Evolutionary conservation across 805 yeast species (phyloP), one percentile per base, ranked within the genome.

Genomic region (Dipodascus geniculatus): DNA sequence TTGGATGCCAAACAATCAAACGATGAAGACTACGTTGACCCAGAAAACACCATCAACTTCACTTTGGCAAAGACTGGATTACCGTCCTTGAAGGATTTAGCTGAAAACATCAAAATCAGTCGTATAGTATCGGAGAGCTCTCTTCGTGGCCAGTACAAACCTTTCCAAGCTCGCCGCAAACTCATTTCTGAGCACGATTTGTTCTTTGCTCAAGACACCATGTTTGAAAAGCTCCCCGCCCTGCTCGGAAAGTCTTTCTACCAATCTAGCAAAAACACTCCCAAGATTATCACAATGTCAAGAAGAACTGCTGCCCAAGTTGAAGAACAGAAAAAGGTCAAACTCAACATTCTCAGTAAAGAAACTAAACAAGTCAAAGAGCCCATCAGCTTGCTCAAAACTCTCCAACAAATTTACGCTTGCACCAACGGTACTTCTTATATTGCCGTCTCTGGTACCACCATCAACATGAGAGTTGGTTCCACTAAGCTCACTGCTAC

Each of bases 131-230:
- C 44, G 14, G 44, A 38, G 20, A 38, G 44, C 44, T 17, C 17
- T n/a, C 74, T 93, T 58, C 87, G 87, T 68, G 86, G 89, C 33
- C 85, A 83, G 56, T 91, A 81, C 75, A 88, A 88, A 71, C 80
- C 87, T n/a, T 93, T 73, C 63, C 97, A 93, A 69, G 83, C 89
- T 56, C 82, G 89, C 68, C 82, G 97, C 67, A 83, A 81, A 57
- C 79, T 93, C 56, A 69, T 76, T 48, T 67, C 74, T 16, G 81
- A 80, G 55, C 86, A 79, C 65, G 95, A 89, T 62, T 59, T 88
- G 56, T 87, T 93, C 68, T 65, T 93, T 48, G 83, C 87, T 52
- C 99, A 93, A 70, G 96, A 89, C 57, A 82, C 83, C 38, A 73
- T 91, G 49, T 74, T 88, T 53, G 80, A 89, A 24, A 74, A 86